phyloP scores from a whole-genome alignment of 805 yeast genomes.

The Isabelozyma heimii region DNA sequence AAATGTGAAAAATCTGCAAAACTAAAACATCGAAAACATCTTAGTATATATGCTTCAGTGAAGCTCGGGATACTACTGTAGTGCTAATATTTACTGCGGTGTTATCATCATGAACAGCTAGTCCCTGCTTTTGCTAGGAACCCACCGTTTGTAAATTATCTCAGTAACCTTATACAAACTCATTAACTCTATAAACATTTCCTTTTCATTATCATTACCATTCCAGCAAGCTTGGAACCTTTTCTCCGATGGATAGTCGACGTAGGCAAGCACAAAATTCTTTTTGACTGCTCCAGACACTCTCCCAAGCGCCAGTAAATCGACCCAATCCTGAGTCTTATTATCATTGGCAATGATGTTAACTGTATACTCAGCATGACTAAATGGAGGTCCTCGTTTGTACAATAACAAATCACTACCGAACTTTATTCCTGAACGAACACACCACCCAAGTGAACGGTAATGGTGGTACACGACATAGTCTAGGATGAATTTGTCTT shows the following conservation, averaged over 20 bases:
- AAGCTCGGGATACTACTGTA: too few relatives aligned
- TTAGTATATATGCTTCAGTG: too few relatives aligned
- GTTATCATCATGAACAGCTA: conserved; percentile 18
- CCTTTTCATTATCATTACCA: conserved; percentile 13
- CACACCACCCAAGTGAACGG: conserved; percentile 92
- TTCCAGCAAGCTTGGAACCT: conserved; percentile 20
- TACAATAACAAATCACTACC: conserved; percentile 85
- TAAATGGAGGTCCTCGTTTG: conserved; percentile 90
- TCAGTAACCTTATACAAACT: conserved; percentile 56
- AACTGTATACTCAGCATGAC: conserved; percentile 87
- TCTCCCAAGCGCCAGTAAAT: conserved; percentile 62
- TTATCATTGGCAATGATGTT: conserved; percentile 44
- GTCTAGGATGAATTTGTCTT: conserved; percentile 40
- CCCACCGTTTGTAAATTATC: conserved; percentile 75
- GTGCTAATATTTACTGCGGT: neutral
- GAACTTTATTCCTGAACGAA: conserved; percentile 85
- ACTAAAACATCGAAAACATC: too few relatives aligned
- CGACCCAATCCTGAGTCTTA: conserved; percentile 45
- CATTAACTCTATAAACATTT: conserved; percentile 28
- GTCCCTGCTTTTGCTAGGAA: conserved; percentile 80
- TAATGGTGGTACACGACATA: conserved; percentile 84
- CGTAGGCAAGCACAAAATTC: conserved; percentile 65
- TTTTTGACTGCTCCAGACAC: conserved; percentile 88
- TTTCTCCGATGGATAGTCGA: conserved; percentile 49
- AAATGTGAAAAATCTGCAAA: neutral